Conservation (phyloP, 768 basidiomycete species). For the Suillus tomentosus region DNA sequence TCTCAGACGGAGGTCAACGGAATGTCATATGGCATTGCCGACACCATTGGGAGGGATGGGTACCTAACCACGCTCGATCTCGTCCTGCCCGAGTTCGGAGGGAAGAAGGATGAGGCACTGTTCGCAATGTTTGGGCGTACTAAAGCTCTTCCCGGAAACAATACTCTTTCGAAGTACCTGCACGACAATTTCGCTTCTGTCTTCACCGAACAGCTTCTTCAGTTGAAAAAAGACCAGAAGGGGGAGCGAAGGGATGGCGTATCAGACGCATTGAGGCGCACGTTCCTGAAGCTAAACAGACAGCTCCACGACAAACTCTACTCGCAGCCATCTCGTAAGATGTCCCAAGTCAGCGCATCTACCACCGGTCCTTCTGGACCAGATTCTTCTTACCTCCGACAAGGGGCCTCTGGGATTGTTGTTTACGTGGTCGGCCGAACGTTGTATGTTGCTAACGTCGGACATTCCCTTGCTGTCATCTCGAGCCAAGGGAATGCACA, state of each 20-base stretch:
- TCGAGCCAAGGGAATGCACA: conserved; percentile 75
- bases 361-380: conserved; percentile 34
- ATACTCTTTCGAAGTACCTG: conserved; percentile 77
- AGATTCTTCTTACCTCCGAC: conserved; percentile 57
- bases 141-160: conserved; percentile 56
- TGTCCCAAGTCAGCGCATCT: conserved; percentile 62
- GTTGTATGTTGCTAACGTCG: conserved; percentile 88
- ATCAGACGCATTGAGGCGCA: conserved; percentile 77
- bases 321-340: conserved; percentile 57
- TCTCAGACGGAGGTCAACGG: conserved; percentile 85
- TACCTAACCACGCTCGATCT: conserved; percentile 90
- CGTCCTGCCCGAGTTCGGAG: conserved; percentile 84
- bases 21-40: conserved; percentile 96
- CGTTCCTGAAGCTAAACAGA: conserved; percentile 88
- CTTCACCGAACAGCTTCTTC: conserved; percentile 60
- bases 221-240: conserved; percentile 44
- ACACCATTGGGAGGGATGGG: conserved; percentile 80
- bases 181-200: conserved; percentile 75
- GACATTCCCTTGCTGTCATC: conserved; percentile 85
- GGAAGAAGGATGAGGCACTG: conserved; percentile 75
- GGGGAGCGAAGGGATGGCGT: conserved; percentile 50
- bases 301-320: conserved; percentile 71
- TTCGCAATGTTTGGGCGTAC: conserved; percentile 96
- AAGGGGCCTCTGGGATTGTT: conserved; percentile 84
- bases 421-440: conserved; percentile 80